A percentile compares a stretch with the other conserved stretches of the same genome.
These are phyloP conservation scores for Penicillium subrubescens DNA, from an alignment of 495 filamentous ascomycete species.

Conservation along the genomic window DNA sequence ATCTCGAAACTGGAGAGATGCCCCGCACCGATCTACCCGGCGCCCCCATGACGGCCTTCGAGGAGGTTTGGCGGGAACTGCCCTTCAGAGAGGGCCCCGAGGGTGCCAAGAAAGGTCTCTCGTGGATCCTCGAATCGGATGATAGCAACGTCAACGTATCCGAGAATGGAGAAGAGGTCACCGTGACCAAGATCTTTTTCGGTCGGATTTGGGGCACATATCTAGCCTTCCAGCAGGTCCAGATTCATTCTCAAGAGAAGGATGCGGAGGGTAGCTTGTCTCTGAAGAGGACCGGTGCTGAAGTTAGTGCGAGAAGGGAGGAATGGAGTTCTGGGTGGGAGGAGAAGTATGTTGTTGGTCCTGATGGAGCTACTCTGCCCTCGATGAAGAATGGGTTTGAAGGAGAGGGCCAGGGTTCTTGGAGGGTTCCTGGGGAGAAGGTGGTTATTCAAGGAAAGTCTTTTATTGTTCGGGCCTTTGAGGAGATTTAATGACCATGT, in stretches of 20 bases:
- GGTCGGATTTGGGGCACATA: constrained; percentile 41
- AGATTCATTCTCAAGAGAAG: constrained; percentile 19
- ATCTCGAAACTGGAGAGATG: constrained; percentile 27
- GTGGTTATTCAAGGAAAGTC: constrained; percentile 28
- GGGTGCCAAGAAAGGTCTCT: constrained; percentile 27
- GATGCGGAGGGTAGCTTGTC: constrained; percentile 18
- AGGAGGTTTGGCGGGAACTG: constrained; percentile 39
- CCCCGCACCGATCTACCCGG: constrained; percentile 25
- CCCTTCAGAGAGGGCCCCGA: constrained; percentile 28
- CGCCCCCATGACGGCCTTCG: constrained; percentile 19
- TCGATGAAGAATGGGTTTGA: constrained; percentile 28
- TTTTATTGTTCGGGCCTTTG: constrained; percentile 40
- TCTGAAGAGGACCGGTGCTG: constrained; percentile 29
- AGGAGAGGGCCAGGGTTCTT: constrained; percentile 21
- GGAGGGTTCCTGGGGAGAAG: constrained; percentile 27
- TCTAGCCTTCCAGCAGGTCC: constrained; percentile 38
- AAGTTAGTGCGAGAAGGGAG: constrained; percentile 41
- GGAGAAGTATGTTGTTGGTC: constrained; percentile 33
- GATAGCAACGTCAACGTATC: constrained; percentile 13
- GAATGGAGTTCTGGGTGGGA: constrained; percentile 36
- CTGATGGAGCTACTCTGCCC: constrained; percentile 23
- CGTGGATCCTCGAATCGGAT: constrained; percentile 42
- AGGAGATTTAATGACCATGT: constrained; percentile 21
- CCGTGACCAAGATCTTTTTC: constrained; percentile 36
- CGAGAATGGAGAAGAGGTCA: constrained; percentile 24